Percentiles rank a stretch among this genome's conserved stretches.
Conservation (phyloP, 2,329 filamentous ascomycete species). For the Teratosphaeriaceae sp. region DNA sequence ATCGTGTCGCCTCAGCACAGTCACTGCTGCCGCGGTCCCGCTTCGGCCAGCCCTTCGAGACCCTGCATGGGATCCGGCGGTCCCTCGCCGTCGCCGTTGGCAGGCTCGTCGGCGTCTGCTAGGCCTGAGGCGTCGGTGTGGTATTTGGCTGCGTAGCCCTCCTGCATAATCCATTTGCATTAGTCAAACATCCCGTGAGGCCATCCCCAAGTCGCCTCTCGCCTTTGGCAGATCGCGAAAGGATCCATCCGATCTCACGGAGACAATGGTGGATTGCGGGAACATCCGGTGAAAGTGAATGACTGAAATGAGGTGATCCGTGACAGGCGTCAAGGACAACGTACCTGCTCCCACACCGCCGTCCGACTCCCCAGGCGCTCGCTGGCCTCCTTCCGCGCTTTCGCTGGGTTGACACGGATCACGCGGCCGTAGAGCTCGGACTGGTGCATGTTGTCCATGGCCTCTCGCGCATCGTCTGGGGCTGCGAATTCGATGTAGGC, state of each 20-base stretch:
- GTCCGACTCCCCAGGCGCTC: constrained; percentile 89
- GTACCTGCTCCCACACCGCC: constrained; percentile 93
- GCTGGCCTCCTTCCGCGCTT: constrained; percentile 79
- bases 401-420: constrained; percentile 87
- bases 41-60: constrained; percentile 85
- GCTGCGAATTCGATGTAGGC: constrained; percentile 95
- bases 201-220: background rate
- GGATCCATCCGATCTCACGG: too few species aligned
- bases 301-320: background rate
- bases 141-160: constrained; percentile 87
- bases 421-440: constrained; percentile 88
- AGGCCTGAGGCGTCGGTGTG: too few species aligned
- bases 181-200: background rate
- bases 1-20: too few species aligned
- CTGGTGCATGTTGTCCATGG: constrained; percentile 99
- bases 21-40: constrained; percentile 76
- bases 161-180: constrained; percentile 46
- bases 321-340: constrained; percentile 23
- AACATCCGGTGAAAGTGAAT: too few species aligned
- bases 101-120: constrained; percentile 52
- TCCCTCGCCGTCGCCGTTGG: constrained; percentile 31
- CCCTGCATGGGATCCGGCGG: constrained; percentile 91
- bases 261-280: too few species aligned
- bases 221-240: too few species aligned
- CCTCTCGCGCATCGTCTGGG: constrained; percentile 78